phyloP scores from a whole-genome alignment of 2,329 filamentous ascomycete species.

The Sclerotinia spermophila region DNA sequence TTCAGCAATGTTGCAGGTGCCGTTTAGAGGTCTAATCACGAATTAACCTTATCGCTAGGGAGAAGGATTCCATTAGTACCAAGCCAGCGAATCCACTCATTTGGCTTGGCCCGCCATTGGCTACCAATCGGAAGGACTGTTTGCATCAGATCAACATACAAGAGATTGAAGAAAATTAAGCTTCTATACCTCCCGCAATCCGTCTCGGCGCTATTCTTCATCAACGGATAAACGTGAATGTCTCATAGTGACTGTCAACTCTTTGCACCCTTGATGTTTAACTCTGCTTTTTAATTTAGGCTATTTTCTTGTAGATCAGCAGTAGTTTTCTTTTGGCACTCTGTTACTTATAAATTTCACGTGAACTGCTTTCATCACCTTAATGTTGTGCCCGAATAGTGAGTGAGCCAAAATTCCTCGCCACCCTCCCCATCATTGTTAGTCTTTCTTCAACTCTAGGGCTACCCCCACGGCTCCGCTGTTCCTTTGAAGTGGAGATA shows the following conservation, averaged over 20 bases:
- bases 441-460: not conserved
- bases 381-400: not conserved
- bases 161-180: not conserved
- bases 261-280: not conserved
- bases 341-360: not conserved
- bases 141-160: not conserved
- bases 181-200: not conserved
- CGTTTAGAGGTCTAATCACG: not conserved
- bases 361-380: not conserved
- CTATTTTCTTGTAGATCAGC: not conserved
- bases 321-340: not conserved
- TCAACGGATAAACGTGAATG: not conserved
- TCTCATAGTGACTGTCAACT: not conserved
- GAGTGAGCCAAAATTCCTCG: not conserved
- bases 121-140: not conserved
- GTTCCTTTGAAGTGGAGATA: not conserved
- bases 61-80: not conserved
- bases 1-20: not conserved
- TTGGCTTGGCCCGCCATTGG: not conserved
- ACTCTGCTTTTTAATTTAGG: not conserved
- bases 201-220: not conserved
- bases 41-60: not conserved
- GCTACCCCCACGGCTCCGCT: not conserved
- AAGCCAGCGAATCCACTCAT: not conserved
- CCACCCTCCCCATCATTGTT: not conserved